Conservation (phyloP, 352 stramenopile species). For the Globisporangium irregulare region DNA sequence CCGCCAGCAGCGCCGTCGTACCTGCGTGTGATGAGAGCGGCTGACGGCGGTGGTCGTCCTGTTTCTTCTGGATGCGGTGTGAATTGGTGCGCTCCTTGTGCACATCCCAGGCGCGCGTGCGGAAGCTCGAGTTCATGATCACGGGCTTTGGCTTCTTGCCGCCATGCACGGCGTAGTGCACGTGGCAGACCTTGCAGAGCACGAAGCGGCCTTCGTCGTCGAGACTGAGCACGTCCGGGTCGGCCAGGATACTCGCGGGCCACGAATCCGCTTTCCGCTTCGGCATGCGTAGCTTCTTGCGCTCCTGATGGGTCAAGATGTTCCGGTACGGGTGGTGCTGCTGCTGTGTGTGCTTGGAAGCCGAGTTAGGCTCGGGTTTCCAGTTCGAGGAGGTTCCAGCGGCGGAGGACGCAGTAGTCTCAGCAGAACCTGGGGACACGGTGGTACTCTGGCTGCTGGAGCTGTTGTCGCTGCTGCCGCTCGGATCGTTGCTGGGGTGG, state of each 20-base stretch:
- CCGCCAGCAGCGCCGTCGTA: neutral
- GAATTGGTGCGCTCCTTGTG: conserved; percentile 82
- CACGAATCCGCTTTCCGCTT: conserved; percentile 80
- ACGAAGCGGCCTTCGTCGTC: conserved; percentile 77
- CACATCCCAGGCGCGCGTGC: conserved; percentile 74
- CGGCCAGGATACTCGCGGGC: conserved; percentile 60
- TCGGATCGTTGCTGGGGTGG: conserved; percentile 5
- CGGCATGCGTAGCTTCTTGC: conserved; percentile 53
- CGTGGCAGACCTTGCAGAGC: conserved; percentile 80
- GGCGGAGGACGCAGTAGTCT: neutral
- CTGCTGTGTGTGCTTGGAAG: neutral
- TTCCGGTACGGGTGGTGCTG: conserved; percentile 18
- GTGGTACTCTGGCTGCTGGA: conserved; percentile 5
- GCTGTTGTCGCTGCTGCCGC: conserved; percentile 13
- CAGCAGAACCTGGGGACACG: conserved; percentile 1
- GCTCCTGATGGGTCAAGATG: conserved; percentile 37
- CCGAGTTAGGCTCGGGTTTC: neutral
- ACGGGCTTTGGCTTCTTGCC: conserved; percentile 80
- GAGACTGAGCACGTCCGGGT: conserved; percentile 73
- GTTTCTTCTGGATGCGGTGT: conserved; percentile 67
- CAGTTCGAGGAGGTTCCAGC: neutral
- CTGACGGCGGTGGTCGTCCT: conserved; percentile 25
- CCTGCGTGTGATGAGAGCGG: neutral
- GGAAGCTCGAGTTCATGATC: conserved; percentile 84
- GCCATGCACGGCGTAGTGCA: conserved; percentile 77